Percentiles rank a stretch among this genome's conserved stretches.
phyloP scores from a whole-genome alignment of 768 basidiomycete genomes.

The Mycena albidolilacea region DNA sequence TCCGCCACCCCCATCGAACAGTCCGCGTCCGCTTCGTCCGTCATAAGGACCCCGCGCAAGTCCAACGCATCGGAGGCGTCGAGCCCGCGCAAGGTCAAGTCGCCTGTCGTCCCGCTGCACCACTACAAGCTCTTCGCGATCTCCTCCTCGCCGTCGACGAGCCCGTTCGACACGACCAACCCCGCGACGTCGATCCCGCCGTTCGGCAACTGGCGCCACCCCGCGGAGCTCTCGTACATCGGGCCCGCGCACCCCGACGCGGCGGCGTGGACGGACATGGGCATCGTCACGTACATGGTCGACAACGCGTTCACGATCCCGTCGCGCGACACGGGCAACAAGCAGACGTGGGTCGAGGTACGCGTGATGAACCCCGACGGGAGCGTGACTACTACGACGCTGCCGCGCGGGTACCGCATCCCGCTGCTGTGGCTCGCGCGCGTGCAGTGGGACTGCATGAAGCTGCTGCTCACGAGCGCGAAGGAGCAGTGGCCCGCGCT shows the following conservation, averaged over 20 bases:
- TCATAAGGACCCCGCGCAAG: slow-evolving; percentile 9
- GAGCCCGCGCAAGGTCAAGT: slow-evolving; percentile 31
- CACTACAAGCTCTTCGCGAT: slow-evolving; percentile 38
- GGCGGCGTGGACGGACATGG: slow-evolving; percentile 29
- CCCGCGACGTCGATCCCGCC: slow-evolving; percentile 32
- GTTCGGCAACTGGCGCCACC: slow-evolving; percentile 33
- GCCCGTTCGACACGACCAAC: slow-evolving; percentile 27
- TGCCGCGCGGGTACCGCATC: slow-evolving; percentile 38
- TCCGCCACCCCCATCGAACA: not conserved
- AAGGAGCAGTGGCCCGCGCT: slow-evolving; percentile 30
- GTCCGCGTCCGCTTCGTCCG: not conserved
- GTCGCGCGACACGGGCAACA: slow-evolving; percentile 31
- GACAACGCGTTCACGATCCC: slow-evolving; percentile 39
- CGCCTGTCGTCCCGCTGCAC: slow-evolving; percentile 10
- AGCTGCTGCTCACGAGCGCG: slow-evolving; percentile 30
- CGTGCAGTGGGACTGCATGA: slow-evolving; percentile 38
- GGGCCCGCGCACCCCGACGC: slow-evolving; percentile 26
- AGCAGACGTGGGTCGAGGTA: slow-evolving; percentile 39
- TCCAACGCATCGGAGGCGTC: slow-evolving; percentile 26
- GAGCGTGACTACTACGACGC: not conserved
- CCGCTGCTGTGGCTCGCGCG: slow-evolving; percentile 36
- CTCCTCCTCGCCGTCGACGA: slow-evolving; percentile 34
- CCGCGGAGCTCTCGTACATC: slow-evolving; percentile 34
- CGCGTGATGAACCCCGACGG: slow-evolving; percentile 7
- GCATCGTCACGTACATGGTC: slow-evolving; percentile 34